Conservation (phyloP, 257 asterid species). For the Handroanthus guayacan region DNA sequence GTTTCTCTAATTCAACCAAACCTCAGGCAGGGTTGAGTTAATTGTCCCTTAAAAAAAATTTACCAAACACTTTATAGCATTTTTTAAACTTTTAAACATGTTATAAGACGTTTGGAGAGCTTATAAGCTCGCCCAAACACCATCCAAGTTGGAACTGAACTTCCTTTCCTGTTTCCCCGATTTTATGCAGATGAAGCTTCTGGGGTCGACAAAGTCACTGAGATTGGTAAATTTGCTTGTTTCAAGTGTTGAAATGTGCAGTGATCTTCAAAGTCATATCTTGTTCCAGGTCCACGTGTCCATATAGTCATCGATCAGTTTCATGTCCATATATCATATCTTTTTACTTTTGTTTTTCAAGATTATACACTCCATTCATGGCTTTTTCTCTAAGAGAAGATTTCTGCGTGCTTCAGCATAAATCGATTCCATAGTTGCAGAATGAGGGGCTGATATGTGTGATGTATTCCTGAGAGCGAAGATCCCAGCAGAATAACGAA, state of each 20-base stretch:
- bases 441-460: conserved; percentile 1
- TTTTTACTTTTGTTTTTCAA: conserved; percentile 9
- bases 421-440: conserved; percentile 19
- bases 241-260: conserved; percentile 28
- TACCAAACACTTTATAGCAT: no score
- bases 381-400: conserved; percentile 20
- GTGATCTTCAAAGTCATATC: neutral
- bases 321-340: conserved; percentile 5
- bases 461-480: conserved; percentile 14
- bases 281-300: conserved; percentile 23
- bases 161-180: neutral
- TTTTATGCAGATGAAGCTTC: conserved; percentile 38
- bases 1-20: no score
- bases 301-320: conserved; percentile 7
- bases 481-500: neutral
- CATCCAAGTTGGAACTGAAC: neutral
- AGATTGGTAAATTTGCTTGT: conserved; percentile 19
- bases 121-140: no score
- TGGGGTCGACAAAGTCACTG: conserved; percentile 10
- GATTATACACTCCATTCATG: conserved; percentile 20
- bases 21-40: no score
- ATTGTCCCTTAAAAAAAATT: no score
- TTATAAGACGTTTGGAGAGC: no score
- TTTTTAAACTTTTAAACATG: no score
- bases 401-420: neutral